These are phyloP conservation scores for Colletotrichum coccodes DNA, from an alignment of 2,329 filamentous ascomycete genomes.

Conservation along the genomic window DNA sequence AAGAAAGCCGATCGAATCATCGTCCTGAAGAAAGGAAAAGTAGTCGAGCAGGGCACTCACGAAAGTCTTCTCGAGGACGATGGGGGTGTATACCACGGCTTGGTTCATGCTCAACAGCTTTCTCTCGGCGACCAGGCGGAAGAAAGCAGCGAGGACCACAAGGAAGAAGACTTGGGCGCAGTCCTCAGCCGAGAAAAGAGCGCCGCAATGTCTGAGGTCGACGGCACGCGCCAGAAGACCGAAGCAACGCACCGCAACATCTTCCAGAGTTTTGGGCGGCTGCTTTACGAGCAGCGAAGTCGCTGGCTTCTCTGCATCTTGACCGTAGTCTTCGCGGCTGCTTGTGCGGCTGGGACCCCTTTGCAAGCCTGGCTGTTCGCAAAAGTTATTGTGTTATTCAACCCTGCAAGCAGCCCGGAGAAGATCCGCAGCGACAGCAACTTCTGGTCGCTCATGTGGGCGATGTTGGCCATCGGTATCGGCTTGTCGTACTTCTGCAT, in stretches of 20 bases:
- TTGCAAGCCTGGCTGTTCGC: conserved; percentile 67
- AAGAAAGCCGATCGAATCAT: conserved; percentile 83
- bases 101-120: conserved; percentile 73
- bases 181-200: conserved; percentile 58
- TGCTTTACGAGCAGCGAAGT: conserved; percentile 66
- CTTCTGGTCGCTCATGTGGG: conserved; percentile 76
- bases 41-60: conserved; percentile 81
- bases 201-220: conserved; percentile 48
- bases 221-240: conserved; percentile 41
- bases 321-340: conserved; percentile 57
- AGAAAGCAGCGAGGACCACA: conserved; percentile 45
- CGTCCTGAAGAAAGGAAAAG: conserved; percentile 76
- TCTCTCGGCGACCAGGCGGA: conserved; percentile 60
- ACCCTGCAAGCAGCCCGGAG: conserved; percentile 40
- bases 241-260: conserved; percentile 54
- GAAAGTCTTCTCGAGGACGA: conserved; percentile 72
- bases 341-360: conserved; percentile 55
- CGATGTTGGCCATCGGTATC: conserved; percentile 63
- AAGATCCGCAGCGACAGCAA: conserved; percentile 54
- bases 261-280: conserved; percentile 62
- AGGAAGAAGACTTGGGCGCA: conserved; percentile 52
- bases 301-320: conserved; percentile 62
- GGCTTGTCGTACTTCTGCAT: conserved; percentile 65
- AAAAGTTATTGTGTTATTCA: conserved; percentile 62
- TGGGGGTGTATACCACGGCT: conserved; percentile 71